Percentiles rank a stretch among this genome's conserved stretches.
Evolutionary conservation across 2,329 filamentous ascomycete species (phyloP).

Genomic region (Raffaelea deltoideospora): DNA sequence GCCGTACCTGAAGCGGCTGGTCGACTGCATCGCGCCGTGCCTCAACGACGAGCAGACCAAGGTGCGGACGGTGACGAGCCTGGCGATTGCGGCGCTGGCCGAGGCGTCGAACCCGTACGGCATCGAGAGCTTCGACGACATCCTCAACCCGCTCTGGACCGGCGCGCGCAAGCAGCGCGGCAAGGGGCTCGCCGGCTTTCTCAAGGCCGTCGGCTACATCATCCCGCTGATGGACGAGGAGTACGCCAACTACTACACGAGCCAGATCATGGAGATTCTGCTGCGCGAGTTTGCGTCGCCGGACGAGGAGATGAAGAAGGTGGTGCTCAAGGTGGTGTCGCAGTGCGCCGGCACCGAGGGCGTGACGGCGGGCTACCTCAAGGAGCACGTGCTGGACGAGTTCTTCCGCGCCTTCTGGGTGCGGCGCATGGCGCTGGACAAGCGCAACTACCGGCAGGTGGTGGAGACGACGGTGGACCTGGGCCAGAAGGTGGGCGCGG

Average conservation of each 20-base stretch:
- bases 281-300: constrained; percentile 91
- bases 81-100: constrained; percentile 86
- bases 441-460: constrained; percentile 93
- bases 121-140: constrained; percentile 98
- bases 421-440: constrained; percentile 87
- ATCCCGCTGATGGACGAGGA: constrained; percentile 99
- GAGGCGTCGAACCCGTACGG: constrained; percentile 96
- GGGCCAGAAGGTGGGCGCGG: constrained; percentile 92
- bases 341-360: constrained; percentile 91
- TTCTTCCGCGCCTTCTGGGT: constrained; percentile 99
- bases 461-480: constrained; percentile 97
- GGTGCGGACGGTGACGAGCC: constrained; percentile 86
- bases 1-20: constrained; percentile 86
- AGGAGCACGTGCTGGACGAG: constrained; percentile 85
- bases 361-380: constrained; percentile 86
- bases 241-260: constrained; percentile 97
- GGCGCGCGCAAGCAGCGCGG: constrained; percentile 91
- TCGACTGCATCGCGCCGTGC: constrained; percentile 92
- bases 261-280: constrained; percentile 97
- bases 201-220: constrained; percentile 96
- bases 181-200: constrained; percentile 86
- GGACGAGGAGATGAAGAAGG: constrained; percentile 99
- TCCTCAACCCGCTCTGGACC: constrained; percentile 93
- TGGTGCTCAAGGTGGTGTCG: constrained; percentile 91
- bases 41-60: constrained; percentile 97